Evolutionary conservation across 2,329 filamentous ascomycete species (phyloP).

Genomic region (Penicillium sp.): DNA sequence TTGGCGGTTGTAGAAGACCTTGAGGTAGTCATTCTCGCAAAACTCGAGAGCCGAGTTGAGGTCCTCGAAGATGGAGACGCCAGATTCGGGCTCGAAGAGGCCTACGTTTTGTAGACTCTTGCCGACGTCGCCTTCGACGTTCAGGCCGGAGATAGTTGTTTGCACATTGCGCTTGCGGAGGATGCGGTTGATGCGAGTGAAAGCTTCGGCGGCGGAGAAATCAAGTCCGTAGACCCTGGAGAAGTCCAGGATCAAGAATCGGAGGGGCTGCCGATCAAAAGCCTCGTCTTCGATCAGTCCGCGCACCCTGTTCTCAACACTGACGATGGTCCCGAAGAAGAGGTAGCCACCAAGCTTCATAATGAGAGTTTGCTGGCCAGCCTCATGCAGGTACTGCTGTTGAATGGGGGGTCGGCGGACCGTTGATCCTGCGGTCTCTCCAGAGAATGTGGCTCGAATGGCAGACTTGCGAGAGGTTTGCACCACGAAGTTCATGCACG

Average conservation of each 20-base stretch:
- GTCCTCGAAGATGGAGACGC: conserved; percentile 78
- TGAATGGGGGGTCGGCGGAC: conserved; percentile 89
- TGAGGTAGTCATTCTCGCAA: conserved; percentile 91
- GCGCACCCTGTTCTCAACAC: conserved; percentile 85
- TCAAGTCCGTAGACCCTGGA: conserved; percentile 88
- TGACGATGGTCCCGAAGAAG: conserved; percentile 98
- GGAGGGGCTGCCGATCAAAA: conserved; percentile 75
- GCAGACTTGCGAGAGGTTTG: conserved; percentile 89
- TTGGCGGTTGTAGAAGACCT: conserved; percentile 70
- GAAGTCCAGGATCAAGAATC: conserved; percentile 86
- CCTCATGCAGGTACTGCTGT: conserved; percentile 78
- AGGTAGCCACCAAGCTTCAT: conserved; percentile 91
- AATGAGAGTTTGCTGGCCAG: conserved; percentile 83
- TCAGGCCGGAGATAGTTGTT: conserved; percentile 79
- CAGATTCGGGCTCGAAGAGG: conserved; percentile 69
- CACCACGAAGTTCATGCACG: conserved; percentile 85
- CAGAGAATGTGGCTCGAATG: conserved; percentile 85
- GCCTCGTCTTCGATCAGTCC: conserved; percentile 77
- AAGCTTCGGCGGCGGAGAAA: conserved; percentile 93
- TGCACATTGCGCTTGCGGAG: conserved; percentile 73
- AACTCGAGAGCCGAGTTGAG: conserved; percentile 91
- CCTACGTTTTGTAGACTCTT: conserved; percentile 79
- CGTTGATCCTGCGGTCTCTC: conserved; percentile 84
- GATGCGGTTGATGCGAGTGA: conserved; percentile 85
- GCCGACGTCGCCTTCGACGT: conserved; percentile 72